Evolutionary conservation across 768 basidiomycete genomes (phyloP), one percentile per base, ranked within the genome.

Genomic region (Pseudohyphozyma bogoriensis): DNA sequence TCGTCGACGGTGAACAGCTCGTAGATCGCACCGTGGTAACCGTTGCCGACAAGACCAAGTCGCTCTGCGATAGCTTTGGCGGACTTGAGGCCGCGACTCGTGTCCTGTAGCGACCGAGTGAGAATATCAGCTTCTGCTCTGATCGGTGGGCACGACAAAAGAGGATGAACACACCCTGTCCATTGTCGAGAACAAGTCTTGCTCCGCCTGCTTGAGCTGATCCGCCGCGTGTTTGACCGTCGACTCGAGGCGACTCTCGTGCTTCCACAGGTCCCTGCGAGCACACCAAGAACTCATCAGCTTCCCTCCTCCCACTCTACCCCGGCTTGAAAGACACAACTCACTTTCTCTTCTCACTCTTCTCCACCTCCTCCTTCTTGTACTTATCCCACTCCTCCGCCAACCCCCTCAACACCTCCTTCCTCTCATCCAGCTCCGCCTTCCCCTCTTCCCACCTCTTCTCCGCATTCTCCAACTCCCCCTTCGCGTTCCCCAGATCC

Each of bases 1-100:
- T 96, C 92, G 1, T 84, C 80, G 59, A 93, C 84, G 66, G 92
- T 87, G 70, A 95, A 93, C 4, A 97, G 82, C 54, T 88, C 85
- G 72, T 96, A 99, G 10, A 99, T 74, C 0, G 95, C 91, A 0
- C 95, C 95, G 69, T 91, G 88, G 11, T 96, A 92, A 3, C 92
- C 91, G 13, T 81, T 78, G n/a, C n/a, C n/a, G n/a, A n/a, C n/a
- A 8, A 95, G 75, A 11, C 79, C 79, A 58, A 86, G 79, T 24
- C 86, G 78, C 62, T 86, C 83, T 1, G 86, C 83, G 62, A 96
- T 92, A 49, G 79, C 81, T 63, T 89, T 85, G 3, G 96, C 85
- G 18, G 93, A 86, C 24, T 83, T 81, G 13, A 99, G 79, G 40
- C 93, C 95, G 59, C 81, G 80, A 2, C 87, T 87, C 0, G 93